These are phyloP conservation scores for Xylariaceae sp. DNA, from an alignment of 2,329 filamentous ascomycete genomes.

Conservation along the genomic window DNA sequence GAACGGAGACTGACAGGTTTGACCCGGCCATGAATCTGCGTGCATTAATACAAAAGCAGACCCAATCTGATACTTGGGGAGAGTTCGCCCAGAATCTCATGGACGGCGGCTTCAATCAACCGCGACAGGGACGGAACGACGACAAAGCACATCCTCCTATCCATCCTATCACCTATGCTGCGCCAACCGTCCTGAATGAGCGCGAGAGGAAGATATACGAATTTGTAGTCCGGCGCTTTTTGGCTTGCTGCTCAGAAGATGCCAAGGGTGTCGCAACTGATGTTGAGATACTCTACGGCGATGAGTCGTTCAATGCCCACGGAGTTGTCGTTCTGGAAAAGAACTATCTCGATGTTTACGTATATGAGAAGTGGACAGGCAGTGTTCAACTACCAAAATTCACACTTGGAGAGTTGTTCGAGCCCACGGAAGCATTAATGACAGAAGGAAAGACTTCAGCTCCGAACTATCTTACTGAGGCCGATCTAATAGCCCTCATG, in stretches of 20 bases:
- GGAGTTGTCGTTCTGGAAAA: conserved; percentile 80
- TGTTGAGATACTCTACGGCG: conserved; percentile 76
- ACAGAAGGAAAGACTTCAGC: conserved; percentile 83
- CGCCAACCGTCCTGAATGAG: conserved; percentile 55
- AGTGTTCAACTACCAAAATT: conserved; percentile 78
- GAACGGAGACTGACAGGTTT: conserved; percentile 95
- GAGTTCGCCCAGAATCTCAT: conserved; percentile 69
- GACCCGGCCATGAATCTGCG: conserved; percentile 82
- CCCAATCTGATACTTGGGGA: conserved; percentile 71
- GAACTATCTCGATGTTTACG: conserved; percentile 93
- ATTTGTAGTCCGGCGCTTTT: conserved; percentile 83
- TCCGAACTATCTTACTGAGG: conserved; percentile 85
- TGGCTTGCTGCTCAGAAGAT: conserved; percentile 94
- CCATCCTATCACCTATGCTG: conserved; percentile 84
- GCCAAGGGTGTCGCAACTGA: conserved; percentile 82
- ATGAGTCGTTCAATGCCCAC: conserved; percentile 74
- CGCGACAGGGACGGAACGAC: conserved; percentile 79
- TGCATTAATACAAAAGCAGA: conserved; percentile 77
- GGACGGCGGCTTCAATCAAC: conserved; percentile 72
- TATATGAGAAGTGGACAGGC: conserved; percentile 95
- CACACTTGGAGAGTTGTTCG: conserved; percentile 71
- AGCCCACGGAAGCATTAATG: conserved; percentile 83
- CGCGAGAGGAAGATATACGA: conserved; percentile 80
- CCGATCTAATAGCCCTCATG: conserved; percentile 93
- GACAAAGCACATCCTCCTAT: conserved; percentile 98